Conservation (phyloP, 2,329 filamentous ascomycete genomes). For the Ophiostoma sp. region DNA sequence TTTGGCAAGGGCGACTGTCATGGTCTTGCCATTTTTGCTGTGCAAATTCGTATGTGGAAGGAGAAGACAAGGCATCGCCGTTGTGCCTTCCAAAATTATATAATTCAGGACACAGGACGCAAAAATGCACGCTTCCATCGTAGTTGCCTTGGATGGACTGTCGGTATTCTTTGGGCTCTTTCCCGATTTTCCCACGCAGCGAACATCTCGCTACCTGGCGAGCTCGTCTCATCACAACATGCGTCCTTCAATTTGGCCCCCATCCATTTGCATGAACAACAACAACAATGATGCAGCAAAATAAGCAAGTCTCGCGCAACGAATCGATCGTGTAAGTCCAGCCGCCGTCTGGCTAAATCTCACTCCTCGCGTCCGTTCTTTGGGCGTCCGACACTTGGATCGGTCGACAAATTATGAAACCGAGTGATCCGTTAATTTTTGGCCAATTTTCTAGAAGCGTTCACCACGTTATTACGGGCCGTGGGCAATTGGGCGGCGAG, state of each 20-base stretch:
- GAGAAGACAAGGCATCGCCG: not conserved
- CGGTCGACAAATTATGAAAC: conserved; percentile 18
- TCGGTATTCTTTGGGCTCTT: not conserved
- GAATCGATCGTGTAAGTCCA: not conserved
- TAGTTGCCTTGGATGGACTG: not conserved
- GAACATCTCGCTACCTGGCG: not conserved
- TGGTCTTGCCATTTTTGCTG: not conserved
- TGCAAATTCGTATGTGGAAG: not conserved
- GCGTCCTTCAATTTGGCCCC: not conserved
- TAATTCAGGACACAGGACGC: not conserved
- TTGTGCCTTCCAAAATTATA: not conserved
- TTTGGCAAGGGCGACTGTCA: not conserved
- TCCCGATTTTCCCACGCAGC: not conserved
- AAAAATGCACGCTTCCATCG: not conserved
- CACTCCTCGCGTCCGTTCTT: not conserved
- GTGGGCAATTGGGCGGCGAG: not conserved
- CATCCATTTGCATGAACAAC: not conserved
- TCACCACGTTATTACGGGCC: not conserved
- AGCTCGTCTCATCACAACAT: not conserved
- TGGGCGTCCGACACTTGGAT: not conserved
- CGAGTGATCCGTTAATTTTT: not conserved
- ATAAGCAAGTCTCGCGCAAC: not conserved
- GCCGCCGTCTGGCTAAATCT: not conserved
- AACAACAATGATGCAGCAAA: not conserved
- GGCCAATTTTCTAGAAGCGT: not conserved